Conservation (phyloP, 192 early-diverging fungal species). For the Helicostylum pulchrum region DNA sequence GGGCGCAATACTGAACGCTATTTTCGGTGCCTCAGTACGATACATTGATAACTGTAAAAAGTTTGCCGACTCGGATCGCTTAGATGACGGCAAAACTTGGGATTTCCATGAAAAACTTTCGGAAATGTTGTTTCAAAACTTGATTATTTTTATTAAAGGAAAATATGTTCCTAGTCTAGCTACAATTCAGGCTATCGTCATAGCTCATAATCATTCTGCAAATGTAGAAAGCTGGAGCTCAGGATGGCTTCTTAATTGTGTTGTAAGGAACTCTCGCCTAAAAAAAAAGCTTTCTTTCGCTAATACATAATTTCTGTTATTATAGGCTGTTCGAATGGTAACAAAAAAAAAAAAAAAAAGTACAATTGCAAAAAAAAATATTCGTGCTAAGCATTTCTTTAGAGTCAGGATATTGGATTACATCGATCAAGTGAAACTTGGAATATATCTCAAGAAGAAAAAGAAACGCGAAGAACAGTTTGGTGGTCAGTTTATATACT, state of each 20-base stretch:
- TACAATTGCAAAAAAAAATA: background rate
- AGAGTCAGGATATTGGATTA: constrained; percentile 23
- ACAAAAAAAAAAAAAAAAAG: background rate
- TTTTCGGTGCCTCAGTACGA: no score
- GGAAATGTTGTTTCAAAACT: background rate
- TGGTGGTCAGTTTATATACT: constrained; percentile 16
- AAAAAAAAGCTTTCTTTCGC: background rate
- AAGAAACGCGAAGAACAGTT: constrained; percentile 7
- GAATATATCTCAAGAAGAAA: constrained; percentile 7
- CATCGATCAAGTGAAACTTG: constrained; percentile 7
- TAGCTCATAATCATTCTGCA: constrained; percentile 28
- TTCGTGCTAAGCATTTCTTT: background rate
- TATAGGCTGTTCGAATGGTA: constrained; percentile 15
- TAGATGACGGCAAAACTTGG: no score
- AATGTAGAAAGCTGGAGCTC: constrained; percentile 20
- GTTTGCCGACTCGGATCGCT: no score
- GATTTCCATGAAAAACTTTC: no score
- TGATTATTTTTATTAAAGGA: constrained; percentile 7
- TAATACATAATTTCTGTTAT: background rate
- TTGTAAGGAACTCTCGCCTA: background rate
- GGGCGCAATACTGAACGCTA: no score
- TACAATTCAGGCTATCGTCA: constrained; percentile 26
- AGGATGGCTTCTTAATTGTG: constrained; percentile 27
- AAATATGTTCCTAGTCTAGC: constrained; percentile 22
- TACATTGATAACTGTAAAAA: no score